Evolutionary conservation across 352 stramenopile genomes (phyloP).

Genomic region (Phytopythium oedochilum): DNA sequence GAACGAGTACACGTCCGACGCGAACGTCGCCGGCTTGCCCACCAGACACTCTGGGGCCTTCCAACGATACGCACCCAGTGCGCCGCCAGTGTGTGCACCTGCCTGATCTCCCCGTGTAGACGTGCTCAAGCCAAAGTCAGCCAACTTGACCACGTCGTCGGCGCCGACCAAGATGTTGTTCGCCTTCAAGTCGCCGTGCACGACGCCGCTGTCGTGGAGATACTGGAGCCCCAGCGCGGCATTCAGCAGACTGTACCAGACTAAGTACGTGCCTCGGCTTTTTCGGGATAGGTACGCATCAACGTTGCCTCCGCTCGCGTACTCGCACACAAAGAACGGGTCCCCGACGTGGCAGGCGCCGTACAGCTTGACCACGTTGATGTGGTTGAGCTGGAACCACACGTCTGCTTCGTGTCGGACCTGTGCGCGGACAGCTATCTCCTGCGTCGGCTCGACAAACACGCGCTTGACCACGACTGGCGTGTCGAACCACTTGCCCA

Average conservation of each 20-base stretch:
- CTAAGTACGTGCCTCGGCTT: not conserved
- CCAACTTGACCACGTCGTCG: conserved; percentile 23
- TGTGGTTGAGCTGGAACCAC: conserved; percentile 26
- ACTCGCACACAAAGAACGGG: conserved; percentile 31
- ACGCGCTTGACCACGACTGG: conserved; percentile 27
- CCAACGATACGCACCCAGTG: conserved; percentile 21
- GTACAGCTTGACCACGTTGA: conserved; percentile 29
- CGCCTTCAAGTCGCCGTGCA: conserved; percentile 33
- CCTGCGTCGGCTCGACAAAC: not conserved
- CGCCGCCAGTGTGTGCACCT: not conserved
- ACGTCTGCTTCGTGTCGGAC: conserved; percentile 26
- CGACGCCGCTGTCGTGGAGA: conserved; percentile 25
- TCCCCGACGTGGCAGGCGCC: conserved; percentile 25
- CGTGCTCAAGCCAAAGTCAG: conserved; percentile 24
- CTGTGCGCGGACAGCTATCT: not conserved
- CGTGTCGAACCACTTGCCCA: conserved; percentile 19
- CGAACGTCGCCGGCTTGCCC: not conserved
- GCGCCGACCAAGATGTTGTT: conserved; percentile 31
- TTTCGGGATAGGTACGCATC: conserved; percentile 17
- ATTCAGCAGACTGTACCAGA: conserved; percentile 21
- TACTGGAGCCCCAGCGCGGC: conserved; percentile 20
- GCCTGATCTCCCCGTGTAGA: not conserved
- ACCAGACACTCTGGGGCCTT: conserved; percentile 22
- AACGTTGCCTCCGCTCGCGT: conserved; percentile 16
- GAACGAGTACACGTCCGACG: conserved; percentile 6